These are phyloP conservation scores for Pseudozyma sp. DNA, from an alignment of 1,284 basidiomycete genomes.

Conservation along the genomic window DNA sequence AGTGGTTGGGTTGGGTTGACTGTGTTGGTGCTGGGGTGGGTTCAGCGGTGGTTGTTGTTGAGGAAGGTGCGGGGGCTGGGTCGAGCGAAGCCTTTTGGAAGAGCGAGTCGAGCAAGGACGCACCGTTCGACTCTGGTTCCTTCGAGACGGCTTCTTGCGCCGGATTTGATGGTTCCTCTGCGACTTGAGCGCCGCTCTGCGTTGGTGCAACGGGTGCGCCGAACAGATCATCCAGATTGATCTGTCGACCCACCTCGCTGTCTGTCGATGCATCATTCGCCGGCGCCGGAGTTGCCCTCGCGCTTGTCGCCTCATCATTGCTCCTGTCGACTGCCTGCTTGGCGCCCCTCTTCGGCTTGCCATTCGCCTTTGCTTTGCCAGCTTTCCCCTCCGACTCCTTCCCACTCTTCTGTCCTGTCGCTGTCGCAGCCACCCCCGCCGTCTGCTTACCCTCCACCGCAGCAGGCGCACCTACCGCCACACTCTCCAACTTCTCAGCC, in stretches of 20 bases:
- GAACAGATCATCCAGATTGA: slow-evolving; percentile 43
- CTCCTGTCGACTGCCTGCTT: slow-evolving; percentile 28
- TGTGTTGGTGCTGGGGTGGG: background rate
- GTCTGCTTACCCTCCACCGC: slow-evolving; percentile 1
- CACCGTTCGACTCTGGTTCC: slow-evolving; percentile 4
- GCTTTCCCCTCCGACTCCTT: slow-evolving; percentile 22
- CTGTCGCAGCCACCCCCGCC: background rate
- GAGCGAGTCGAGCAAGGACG: slow-evolving; percentile 33
- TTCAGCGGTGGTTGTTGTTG: background rate
- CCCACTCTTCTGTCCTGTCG: background rate
- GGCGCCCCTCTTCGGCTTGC: slow-evolving; percentile 20
- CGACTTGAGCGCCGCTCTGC: background rate
- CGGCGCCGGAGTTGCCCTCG: background rate
- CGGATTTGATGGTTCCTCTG: background rate
- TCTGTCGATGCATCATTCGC: slow-evolving; percentile 1
- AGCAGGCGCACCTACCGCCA: background rate
- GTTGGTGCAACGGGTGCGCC: slow-evolving; percentile 13
- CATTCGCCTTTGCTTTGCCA: slow-evolving; percentile 18
- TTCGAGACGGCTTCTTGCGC: background rate
- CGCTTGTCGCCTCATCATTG: slow-evolving; percentile 13
- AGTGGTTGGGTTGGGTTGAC: slow-evolving; percentile 2
- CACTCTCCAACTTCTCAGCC: slow-evolving; percentile 10
- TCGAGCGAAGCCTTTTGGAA: slow-evolving; percentile 36
- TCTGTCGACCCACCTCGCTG: slow-evolving; percentile 21
- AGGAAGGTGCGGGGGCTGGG: background rate